These are phyloP conservation scores for Xanthoconium purpureum DNA, from an alignment of 768 basidiomycete genomes.

Conservation along the genomic window DNA sequence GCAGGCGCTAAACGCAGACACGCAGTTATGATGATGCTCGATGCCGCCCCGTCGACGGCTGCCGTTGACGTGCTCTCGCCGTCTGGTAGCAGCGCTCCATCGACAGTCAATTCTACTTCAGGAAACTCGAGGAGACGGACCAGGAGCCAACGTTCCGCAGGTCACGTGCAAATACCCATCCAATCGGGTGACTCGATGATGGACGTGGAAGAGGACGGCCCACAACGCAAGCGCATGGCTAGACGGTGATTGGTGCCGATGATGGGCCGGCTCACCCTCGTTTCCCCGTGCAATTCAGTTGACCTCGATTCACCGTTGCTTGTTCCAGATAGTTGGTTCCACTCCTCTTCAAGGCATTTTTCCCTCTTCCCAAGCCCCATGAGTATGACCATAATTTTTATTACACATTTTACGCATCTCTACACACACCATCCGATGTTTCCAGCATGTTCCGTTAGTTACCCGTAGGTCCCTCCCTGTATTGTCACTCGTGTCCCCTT, in stretches of 20 bases:
- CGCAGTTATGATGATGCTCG: constrained; percentile 76
- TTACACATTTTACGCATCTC: constrained; percentile 10
- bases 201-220: constrained; percentile 74
- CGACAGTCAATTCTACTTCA: constrained; percentile 19
- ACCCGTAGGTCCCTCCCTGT: constrained; percentile 5
- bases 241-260: constrained; percentile 41
- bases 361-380: not conserved
- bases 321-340: constrained; percentile 10
- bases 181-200: constrained; percentile 59
- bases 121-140: constrained; percentile 51
- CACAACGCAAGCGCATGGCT: constrained; percentile 72
- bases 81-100: constrained; percentile 32
- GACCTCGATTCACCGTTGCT: not conserved
- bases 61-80: constrained; percentile 38
- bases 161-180: constrained; percentile 40
- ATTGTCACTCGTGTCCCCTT: constrained; percentile 8
- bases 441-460: not conserved
- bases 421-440: constrained; percentile 5
- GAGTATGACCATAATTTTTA: constrained; percentile 12
- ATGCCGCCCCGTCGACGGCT: constrained; percentile 44
- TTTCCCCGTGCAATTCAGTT: not conserved
- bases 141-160: constrained; percentile 42
- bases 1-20: constrained; percentile 73
- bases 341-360: not conserved
- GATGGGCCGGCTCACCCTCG: not conserved